phyloP scores from a whole-genome alignment of 495 filamentous ascomycete species.

The Opeltia flavorubescens region DNA sequence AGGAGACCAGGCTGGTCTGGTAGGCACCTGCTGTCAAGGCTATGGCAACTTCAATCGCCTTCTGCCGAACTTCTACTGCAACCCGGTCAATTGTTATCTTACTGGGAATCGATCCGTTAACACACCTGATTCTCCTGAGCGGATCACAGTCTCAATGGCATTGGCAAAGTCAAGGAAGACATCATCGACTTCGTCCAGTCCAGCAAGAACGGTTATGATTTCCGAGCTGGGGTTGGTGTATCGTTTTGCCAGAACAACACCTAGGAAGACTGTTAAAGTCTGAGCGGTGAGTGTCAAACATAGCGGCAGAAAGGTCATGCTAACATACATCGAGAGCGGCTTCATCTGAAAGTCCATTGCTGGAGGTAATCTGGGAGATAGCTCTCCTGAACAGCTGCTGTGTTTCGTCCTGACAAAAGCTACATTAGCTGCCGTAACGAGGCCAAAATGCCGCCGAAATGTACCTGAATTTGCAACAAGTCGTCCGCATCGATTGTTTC shows the following conservation, averaged over 20 bases:
- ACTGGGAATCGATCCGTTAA: constrained; percentile 4
- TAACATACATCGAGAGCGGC: constrained; percentile 77
- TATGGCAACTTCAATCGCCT: constrained; percentile 68
- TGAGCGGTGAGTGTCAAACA: constrained; percentile 34
- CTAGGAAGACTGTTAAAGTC: constrained; percentile 85
- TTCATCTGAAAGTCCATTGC: constrained; percentile 47
- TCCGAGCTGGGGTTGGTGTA: constrained; percentile 95
- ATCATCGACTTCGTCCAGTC: constrained; percentile 71
- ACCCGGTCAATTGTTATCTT: constrained; percentile 6
- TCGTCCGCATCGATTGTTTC: constrained; percentile 56
- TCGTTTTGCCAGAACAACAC: constrained; percentile 64
- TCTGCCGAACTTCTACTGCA: constrained; percentile 57
- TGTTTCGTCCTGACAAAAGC: constrained; percentile 43
- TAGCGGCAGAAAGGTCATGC: neutral
- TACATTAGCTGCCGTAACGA: neutral
- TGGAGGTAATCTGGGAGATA: constrained; percentile 51
- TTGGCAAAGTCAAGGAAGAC: constrained; percentile 82
- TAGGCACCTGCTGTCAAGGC: constrained; percentile 85
- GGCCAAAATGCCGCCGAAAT: constrained; percentile 5
- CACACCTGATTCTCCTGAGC: constrained; percentile 60
- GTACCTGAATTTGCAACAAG: constrained; percentile 56
- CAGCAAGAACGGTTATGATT: constrained; percentile 78
- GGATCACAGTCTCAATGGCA: constrained; percentile 65
- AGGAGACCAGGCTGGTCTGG: constrained; percentile 82
- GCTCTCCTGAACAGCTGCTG: constrained; percentile 64